Base-by-base conservation (phyloP, 148 eudicot species). In the Fagopyrum tataricum region DNA sequence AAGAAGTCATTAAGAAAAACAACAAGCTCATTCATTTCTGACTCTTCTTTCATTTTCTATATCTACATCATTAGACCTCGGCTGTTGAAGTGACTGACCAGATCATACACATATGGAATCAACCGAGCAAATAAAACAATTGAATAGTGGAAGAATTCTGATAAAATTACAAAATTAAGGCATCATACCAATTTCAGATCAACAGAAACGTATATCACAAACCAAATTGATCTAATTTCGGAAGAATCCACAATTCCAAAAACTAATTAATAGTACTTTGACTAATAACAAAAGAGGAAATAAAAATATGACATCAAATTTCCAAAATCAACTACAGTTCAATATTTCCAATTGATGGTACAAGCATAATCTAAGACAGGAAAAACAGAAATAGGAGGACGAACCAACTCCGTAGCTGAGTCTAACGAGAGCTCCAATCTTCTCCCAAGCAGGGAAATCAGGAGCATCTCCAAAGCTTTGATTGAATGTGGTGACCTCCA, bases 401-500 rank as follows among this genome's bases (percentile, higher is more conserved):
- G 40, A 24, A 95, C 98, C 98, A 70, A 95, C 87, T 80, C 98
- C 98, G 75, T 91, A 95, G 74, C 87, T 86, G 64, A 95, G 96
- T 47, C 98, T 82, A 26, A 95, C 93, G 73, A 91, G 75, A 78
- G 97, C 97, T 4, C 97, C 97, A 76, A 95, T 87, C 85, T 91
- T 84, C 47, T 91, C 97, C 97, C 99, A 95, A 71, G 88, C 86
- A 12, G 92, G 88, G 44, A 90, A 88, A 68, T 89, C 91, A 66
- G 88, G 83, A 10, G 84, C 86, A 76, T 81, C 91, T 0, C 79
- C 84, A 56, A 89, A 91, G 66, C 86, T 82, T 69, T 81, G 89
- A 86, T 88, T 87, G 47, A 95, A 88, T 78, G 97, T 85, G 79
- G 88, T 91, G 72, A 90, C 98, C 77, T 95, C 97, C 98, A 95